Evolutionary conservation across 805 yeast genomes (phyloP).

Genomic region (Cyberlindnera amylophila): DNA sequence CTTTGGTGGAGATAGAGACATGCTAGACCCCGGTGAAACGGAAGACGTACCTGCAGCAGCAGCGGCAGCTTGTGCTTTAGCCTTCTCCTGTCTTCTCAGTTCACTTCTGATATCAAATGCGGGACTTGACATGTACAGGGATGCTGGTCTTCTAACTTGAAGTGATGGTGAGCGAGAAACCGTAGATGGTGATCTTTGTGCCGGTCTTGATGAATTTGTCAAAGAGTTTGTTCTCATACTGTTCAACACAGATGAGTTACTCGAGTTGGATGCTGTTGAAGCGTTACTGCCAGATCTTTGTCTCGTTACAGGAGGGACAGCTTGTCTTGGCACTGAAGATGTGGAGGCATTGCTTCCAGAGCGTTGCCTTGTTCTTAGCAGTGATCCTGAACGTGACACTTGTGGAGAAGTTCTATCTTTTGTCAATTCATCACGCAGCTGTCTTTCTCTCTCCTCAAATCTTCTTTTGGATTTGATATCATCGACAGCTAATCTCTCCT

Average conservation of each 20-base stretch:
- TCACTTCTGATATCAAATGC: slow-evolving; percentile 29
- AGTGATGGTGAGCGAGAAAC: slow-evolving; percentile 21
- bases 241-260: slow-evolving; percentile 15
- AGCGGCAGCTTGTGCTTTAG: slow-evolving; percentile 10
- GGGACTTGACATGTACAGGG: slow-evolving; percentile 22
- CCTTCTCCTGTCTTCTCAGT: slow-evolving; percentile 23
- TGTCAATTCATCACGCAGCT: slow-evolving; percentile 17
- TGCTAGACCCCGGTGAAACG: background rate
- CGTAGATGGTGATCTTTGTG: slow-evolving; percentile 15
- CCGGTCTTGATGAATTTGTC: slow-evolving; percentile 2
- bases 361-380: slow-evolving; percentile 12
- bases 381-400: slow-evolving; percentile 16
- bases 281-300: slow-evolving; percentile 22
- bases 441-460: slow-evolving; percentile 19
- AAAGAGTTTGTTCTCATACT: slow-evolving; percentile 10
- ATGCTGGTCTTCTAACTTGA: slow-evolving; percentile 21
- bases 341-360: slow-evolving; percentile 19
- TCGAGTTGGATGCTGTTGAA: slow-evolving; percentile 17
- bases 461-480: slow-evolving; percentile 14
- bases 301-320: slow-evolving; percentile 5
- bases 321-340: background rate
- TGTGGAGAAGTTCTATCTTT: slow-evolving; percentile 19
- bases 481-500: slow-evolving; percentile 12
- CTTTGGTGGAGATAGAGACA: background rate
- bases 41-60: background rate